These are phyloP conservation scores for Teratosphaeria destructans DNA, from an alignment of 2,329 filamentous ascomycete genomes.

Conservation along the genomic window DNA sequence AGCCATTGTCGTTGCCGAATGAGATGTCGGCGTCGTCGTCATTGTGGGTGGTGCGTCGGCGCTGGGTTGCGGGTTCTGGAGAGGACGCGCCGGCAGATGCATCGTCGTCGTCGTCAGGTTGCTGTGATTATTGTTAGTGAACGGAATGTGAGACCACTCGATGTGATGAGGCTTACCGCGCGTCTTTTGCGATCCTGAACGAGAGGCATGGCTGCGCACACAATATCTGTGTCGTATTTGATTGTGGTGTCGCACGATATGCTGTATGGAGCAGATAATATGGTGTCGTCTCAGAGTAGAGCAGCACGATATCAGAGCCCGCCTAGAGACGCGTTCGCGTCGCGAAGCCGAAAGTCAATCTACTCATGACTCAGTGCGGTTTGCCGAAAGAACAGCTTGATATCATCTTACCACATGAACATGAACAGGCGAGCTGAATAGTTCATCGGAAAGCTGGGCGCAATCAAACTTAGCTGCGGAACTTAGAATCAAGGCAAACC, in stretches of 20 bases:
- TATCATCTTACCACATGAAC: no score
- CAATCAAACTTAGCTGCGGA: neutral
- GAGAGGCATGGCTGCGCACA: neutral
- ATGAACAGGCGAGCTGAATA: neutral
- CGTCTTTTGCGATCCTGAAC: neutral
- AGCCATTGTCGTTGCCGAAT: neutral
- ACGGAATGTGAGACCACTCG: neutral
- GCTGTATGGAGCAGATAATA: no score
- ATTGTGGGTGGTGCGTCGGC: conserved; percentile 36
- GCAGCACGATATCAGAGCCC: neutral
- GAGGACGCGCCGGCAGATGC: neutral
- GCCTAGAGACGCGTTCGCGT: neutral
- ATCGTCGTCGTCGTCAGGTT: neutral
- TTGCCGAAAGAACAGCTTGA: neutral
- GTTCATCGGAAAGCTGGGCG: neutral
- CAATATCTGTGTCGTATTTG: neutral
- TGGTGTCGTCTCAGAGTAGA: no score
- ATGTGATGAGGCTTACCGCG: neutral
- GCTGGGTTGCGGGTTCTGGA: conserved; percentile 46
- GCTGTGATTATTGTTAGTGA: neutral
- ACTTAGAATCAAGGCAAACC: neutral
- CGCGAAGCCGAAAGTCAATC: neutral
- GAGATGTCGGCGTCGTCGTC: neutral
- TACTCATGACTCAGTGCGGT: neutral
- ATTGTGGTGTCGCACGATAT: neutral